Conservation (phyloP, 805 yeast genomes). For the Candida morakotiae region DNA sequence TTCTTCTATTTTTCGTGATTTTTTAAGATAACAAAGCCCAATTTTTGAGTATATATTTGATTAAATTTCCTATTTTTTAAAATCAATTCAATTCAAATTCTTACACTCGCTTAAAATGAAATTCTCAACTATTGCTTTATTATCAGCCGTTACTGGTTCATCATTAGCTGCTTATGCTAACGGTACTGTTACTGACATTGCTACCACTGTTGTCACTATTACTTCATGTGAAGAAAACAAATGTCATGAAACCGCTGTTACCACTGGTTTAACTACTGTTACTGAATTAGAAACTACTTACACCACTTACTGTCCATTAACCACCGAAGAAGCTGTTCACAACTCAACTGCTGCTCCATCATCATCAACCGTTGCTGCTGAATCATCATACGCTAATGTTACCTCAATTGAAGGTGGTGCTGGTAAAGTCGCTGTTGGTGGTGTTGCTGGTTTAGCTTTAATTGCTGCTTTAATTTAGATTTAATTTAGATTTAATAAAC, state of each 20-base stretch:
- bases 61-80: too few relatives aligned
- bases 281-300: slow-evolving; percentile 59
- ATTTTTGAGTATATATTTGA: too few relatives aligned
- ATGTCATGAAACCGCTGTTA: slow-evolving; percentile 25
- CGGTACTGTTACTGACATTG: slow-evolving; percentile 15
- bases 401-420: slow-evolving; percentile 32
- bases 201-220: slow-evolving; percentile 28
- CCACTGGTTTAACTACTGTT: slow-evolving; percentile 41
- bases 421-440: slow-evolving; percentile 44
- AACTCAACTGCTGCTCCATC: slow-evolving; percentile 31
- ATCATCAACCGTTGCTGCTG: slow-evolving; percentile 14
- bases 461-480: slow-evolving; percentile 45
- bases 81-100: not conserved
- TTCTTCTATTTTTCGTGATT: too few relatives aligned
- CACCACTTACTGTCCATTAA: slow-evolving; percentile 75
- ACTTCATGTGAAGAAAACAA: slow-evolving; percentile 34
- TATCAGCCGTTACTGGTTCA: slow-evolving; percentile 24
- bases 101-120: slow-evolving; percentile 27
- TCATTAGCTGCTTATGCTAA: slow-evolving; percentile 28
- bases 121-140: slow-evolving; percentile 28
- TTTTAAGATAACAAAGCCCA: too few relatives aligned
- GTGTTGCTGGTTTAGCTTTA: slow-evolving; percentile 51
- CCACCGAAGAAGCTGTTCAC: slow-evolving; percentile 63
- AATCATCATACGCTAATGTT: slow-evolving; percentile 15
- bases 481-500: not conserved